Evolutionary conservation across 352 stramenopile species (phyloP).

Genomic region (Albugo candida): DNA sequence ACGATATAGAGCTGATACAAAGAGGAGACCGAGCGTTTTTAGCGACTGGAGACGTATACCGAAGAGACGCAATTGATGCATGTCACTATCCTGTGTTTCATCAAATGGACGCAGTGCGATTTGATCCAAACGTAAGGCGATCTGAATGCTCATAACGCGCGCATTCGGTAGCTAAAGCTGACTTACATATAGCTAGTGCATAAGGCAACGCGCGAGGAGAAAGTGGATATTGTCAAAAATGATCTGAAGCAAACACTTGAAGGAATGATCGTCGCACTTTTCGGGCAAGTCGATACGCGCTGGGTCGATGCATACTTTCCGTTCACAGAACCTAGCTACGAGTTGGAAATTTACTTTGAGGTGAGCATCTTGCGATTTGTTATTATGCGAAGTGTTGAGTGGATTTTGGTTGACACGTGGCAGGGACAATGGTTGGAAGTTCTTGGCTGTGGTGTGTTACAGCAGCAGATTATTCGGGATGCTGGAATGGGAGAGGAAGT

Average conservation of each 20-base stretch:
- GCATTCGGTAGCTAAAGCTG: background rate
- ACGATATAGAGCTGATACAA: conserved; percentile 85
- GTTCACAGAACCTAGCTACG: conserved; percentile 96
- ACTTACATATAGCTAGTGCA: too few relatives aligned
- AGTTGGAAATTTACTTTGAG: conserved; percentile 98
- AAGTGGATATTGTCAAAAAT: conserved; percentile 63
- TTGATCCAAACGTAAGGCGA: conserved; percentile 73
- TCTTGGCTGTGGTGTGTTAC: conserved; percentile 93
- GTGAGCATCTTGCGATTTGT: conserved; percentile 15
- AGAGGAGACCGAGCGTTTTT: conserved; percentile 82
- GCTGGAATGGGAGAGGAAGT: conserved; percentile 66
- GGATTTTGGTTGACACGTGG: too few relatives aligned
- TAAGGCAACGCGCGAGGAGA: conserved; percentile 35
- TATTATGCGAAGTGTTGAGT: background rate
- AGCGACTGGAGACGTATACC: conserved; percentile 91
- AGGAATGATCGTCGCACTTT: conserved; percentile 85
- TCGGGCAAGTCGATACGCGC: conserved; percentile 86
- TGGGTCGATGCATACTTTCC: conserved; percentile 99
- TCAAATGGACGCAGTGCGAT: conserved; percentile 95
- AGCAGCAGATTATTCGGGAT: conserved; percentile 87
- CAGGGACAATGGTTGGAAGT: conserved; percentile 97
- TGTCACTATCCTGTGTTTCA: conserved; percentile 99
- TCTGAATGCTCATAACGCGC: background rate
- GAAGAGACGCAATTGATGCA: conserved; percentile 96
- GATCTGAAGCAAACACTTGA: conserved; percentile 92